Percentiles rank a stretch among this genome's conserved stretches.
Conservation (phyloP, 306 rosid species). For the Glycine latifolia region DNA sequence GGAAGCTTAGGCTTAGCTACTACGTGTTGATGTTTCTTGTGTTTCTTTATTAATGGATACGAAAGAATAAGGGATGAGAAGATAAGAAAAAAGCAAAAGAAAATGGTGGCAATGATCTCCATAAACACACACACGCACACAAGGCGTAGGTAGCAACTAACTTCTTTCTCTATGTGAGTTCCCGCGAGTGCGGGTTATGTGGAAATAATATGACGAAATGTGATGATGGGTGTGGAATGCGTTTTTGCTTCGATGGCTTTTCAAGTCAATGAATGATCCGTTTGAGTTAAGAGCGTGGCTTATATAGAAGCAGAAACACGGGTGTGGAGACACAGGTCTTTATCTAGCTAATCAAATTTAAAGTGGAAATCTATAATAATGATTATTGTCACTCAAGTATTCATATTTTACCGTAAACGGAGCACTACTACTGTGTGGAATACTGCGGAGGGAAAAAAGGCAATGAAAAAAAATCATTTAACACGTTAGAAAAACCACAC, state of each 20-base stretch:
- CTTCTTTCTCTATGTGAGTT: too few relatives aligned
- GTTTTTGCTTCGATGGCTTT: background rate
- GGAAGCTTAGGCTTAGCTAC: constrained; percentile 70
- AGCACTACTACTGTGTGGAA: background rate
- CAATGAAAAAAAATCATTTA: background rate
- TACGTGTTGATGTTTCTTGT: background rate
- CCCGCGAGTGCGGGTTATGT: constrained; percentile 9
- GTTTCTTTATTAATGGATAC: constrained; percentile 47
- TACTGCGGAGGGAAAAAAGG: background rate
- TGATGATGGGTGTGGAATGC: background rate
- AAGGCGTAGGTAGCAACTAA: too few relatives aligned
- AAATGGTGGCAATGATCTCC: constrained; percentile 53
- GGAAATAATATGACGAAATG: background rate
- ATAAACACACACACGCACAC: constrained; percentile 43
- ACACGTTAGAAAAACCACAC: background rate
- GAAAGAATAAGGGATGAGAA: constrained; percentile 52
- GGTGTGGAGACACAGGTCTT: background rate
- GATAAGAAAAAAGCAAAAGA: constrained; percentile 51
- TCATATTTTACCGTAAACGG: background rate
- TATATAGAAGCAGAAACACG: constrained; percentile 43
- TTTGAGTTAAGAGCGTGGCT: constrained; percentile 40
- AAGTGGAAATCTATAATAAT: background rate
- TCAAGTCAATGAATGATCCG: constrained; percentile 31
- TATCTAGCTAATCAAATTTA: too few relatives aligned
- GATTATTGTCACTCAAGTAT: background rate